phyloP scores from a whole-genome alignment of 169 alveolate genomes.

The Amoebophrya sp. region DNA sequence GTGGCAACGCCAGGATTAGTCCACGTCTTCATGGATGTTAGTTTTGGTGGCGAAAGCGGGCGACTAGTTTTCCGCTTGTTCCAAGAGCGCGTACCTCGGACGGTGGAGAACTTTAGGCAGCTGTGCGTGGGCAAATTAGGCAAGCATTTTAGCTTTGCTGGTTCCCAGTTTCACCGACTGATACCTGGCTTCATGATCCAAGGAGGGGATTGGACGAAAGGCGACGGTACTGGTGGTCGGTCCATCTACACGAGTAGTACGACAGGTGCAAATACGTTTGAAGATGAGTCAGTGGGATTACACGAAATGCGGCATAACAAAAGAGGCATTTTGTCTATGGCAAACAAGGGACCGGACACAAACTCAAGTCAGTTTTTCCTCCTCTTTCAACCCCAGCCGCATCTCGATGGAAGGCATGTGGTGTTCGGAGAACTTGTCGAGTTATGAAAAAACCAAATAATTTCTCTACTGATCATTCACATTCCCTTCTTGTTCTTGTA shows the following conservation, averaged over 20 bases:
- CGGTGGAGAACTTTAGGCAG: constrained; percentile 90
- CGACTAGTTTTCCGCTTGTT: background rate
- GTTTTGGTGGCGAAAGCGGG: background rate
- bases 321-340: constrained; percentile 71
- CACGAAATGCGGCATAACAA: background rate
- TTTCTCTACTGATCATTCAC: no score
- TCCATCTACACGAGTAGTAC: constrained; percentile 66
- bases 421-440: constrained; percentile 87
- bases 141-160: background rate
- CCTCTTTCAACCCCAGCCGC: constrained; percentile 72
- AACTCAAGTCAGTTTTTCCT: constrained; percentile 88
- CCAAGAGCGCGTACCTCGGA: constrained; percentile 64
- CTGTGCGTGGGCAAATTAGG: constrained; percentile 62
- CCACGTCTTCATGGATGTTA: background rate
- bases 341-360: constrained; percentile 82
- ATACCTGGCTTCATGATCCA: constrained; percentile 64
- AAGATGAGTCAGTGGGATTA: background rate
- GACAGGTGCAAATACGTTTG: background rate
- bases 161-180: constrained; percentile 49
- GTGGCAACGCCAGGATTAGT: background rate
- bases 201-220: constrained; percentile 86
- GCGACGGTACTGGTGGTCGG: constrained; percentile 83
- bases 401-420: constrained; percentile 90
- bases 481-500: no score
- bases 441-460: no score